Conservation (phyloP, 2,329 filamentous ascomycete genomes). For the Graphilbum ipis-grandicollis region DNA sequence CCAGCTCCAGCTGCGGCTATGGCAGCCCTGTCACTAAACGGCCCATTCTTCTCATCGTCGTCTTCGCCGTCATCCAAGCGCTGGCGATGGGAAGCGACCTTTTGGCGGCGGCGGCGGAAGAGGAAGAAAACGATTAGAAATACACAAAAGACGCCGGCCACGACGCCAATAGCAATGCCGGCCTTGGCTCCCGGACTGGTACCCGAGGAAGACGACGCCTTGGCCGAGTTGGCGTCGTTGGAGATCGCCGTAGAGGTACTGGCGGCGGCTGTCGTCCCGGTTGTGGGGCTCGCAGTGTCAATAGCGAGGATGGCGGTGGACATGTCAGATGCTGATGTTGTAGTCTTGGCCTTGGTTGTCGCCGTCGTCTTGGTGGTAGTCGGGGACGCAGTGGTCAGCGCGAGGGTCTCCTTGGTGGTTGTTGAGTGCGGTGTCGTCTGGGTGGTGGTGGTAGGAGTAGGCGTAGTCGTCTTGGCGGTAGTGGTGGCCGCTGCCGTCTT, state of each 20-base stretch:
- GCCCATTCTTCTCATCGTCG: slow-evolving; percentile 48
- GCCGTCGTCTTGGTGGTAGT: neutral
- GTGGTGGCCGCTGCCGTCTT: neutral
- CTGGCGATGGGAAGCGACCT: slow-evolving; percentile 33
- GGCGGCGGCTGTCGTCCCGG: no score
- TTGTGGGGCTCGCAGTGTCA: slow-evolving; percentile 1
- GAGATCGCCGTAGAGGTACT: neutral
- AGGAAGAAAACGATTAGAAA: slow-evolving; percentile 54
- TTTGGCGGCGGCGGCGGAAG: slow-evolving; percentile 53
- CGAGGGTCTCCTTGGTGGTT: neutral
- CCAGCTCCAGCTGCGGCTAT: neutral
- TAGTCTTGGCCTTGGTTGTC: slow-evolving; percentile 1
- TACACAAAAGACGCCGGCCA: slow-evolving; percentile 50
- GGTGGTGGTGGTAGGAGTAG: neutral
- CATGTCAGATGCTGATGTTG: neutral
- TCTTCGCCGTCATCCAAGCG: slow-evolving; percentile 44
- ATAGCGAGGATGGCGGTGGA: slow-evolving; percentile 1
- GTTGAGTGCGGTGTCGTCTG: neutral
- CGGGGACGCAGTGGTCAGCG: slow-evolving; percentile 2
- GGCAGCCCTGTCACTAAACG: slow-evolving; percentile 15
- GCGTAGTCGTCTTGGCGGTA: neutral
- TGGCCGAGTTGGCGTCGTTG: neutral
- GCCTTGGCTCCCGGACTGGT: slow-evolving; percentile 40
- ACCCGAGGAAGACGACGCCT: neutral
- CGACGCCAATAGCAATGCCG: slow-evolving; percentile 68